A percentile compares a stretch with the other conserved stretches of the same genome.
These are phyloP conservation scores for Pholiota conissans DNA, from an alignment of 768 basidiomycete species.

Conservation along the genomic window DNA sequence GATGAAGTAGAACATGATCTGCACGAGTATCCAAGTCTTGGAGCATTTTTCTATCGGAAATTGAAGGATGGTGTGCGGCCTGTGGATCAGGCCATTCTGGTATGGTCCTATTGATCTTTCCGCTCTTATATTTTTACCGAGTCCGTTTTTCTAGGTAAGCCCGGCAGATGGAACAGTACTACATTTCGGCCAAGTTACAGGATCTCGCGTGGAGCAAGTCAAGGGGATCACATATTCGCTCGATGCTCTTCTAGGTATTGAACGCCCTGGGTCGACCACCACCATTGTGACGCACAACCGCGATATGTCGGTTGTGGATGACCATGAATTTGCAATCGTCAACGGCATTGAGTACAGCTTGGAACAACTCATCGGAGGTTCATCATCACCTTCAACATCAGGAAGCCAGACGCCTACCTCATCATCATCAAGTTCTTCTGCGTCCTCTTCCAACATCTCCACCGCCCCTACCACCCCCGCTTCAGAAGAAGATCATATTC, in stretches of 20 bases:
- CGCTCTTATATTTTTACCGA: neutral
- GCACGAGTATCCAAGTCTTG: slow-evolving; percentile 78
- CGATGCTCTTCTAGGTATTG: slow-evolving; percentile 86
- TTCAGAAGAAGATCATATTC: slow-evolving; percentile 21
- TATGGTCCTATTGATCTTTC: slow-evolving; percentile 30
- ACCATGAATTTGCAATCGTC: slow-evolving; percentile 91
- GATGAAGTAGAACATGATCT: slow-evolving; percentile 90
- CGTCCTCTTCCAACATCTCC: slow-evolving; percentile 2
- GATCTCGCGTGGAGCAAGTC: slow-evolving; percentile 87
- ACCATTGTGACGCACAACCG: slow-evolving; percentile 42
- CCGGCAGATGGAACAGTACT: slow-evolving; percentile 93
- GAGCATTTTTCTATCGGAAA: slow-evolving; percentile 92
- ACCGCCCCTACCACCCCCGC: slow-evolving; percentile 2
- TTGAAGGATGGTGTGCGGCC: slow-evolving; percentile 83
- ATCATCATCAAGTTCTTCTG: slow-evolving; percentile 13
- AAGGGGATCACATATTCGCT: slow-evolving; percentile 98
- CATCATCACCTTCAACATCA: slow-evolving; percentile 42
- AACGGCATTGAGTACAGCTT: slow-evolving; percentile 97
- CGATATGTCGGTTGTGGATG: slow-evolving; percentile 68
- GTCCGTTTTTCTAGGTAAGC: slow-evolving; percentile 59
- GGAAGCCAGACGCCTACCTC: slow-evolving; percentile 36
- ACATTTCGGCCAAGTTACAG: slow-evolving; percentile 85
- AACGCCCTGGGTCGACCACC: slow-evolving; percentile 47
- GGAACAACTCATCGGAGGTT: slow-evolving; percentile 77
- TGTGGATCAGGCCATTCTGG: slow-evolving; percentile 73